phyloP scores from a whole-genome alignment of 345 rosid species.

The Eucalyptus tenuipes region DNA sequence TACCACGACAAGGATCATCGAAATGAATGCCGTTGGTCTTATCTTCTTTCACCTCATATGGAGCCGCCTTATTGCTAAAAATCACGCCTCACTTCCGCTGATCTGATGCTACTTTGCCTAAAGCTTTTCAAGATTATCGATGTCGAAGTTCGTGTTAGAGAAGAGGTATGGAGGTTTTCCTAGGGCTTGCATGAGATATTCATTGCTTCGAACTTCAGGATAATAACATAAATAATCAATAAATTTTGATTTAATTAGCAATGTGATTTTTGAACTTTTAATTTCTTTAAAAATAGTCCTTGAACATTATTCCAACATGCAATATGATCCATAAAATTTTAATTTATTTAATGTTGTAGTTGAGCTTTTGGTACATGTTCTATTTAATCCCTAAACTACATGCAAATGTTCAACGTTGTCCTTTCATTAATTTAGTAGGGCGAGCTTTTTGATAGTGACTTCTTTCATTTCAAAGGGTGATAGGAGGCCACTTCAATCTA shows the following conservation, averaged over 20 bases:
- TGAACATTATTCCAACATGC: not conserved
- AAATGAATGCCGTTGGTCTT: not conserved
- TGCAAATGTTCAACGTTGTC: not conserved
- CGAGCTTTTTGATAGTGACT: too few species aligned
- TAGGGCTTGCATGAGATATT: not conserved
- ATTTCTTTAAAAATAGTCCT: too few species aligned
- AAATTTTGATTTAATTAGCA: too few species aligned
- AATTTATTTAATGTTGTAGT: too few species aligned
- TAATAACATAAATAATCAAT: too few species aligned
- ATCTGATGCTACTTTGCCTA: not conserved
- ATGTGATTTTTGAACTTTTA: too few species aligned
- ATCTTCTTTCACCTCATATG: not conserved
- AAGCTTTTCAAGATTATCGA: not conserved
- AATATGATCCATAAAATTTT: too few species aligned
- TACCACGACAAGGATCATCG: not conserved
- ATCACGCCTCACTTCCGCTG: not conserved
- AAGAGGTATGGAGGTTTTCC: not conserved
- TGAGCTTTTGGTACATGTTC: not conserved
- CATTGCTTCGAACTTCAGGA: not conserved
- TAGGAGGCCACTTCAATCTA: too few species aligned
- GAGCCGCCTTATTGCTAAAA: not conserved
- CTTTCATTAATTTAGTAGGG: too few species aligned
- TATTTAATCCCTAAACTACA: too few species aligned
- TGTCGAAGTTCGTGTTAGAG: not conserved
- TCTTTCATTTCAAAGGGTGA: too few species aligned